phyloP scores from a whole-genome alignment of 495 filamentous ascomycete species.

The Lasiosphaeria hispida region DNA sequence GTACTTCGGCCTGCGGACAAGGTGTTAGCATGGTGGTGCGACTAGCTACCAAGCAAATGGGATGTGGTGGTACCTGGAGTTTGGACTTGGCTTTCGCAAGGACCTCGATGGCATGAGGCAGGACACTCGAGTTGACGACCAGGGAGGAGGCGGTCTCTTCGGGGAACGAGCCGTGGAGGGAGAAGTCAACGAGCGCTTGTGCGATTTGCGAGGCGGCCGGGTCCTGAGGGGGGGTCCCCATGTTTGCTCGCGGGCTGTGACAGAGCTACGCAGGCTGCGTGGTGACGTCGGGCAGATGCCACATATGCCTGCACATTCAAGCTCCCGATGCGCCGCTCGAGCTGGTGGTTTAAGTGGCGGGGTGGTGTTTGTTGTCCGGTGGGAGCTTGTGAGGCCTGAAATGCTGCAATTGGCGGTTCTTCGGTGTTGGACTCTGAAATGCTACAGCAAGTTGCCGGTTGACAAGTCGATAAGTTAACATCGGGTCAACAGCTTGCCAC shows the following conservation, averaged over 20 bases:
- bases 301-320: background rate
- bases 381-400: too few relatives aligned
- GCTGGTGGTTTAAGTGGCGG: too few relatives aligned
- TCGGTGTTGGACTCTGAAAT: too few relatives aligned
- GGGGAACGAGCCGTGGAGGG: conserved; percentile 69
- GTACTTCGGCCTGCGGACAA: conserved; percentile 61
- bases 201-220: conserved; percentile 44
- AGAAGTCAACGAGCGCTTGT: conserved; percentile 68
- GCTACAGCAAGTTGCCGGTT: too few relatives aligned
- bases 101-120: conserved; percentile 62
- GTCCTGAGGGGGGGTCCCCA: conserved; percentile 16
- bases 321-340: too few relatives aligned
- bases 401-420: too few relatives aligned
- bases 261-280: background rate
- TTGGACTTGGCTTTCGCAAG: conserved; percentile 64
- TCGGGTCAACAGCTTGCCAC: too few relatives aligned
- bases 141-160: conserved; percentile 69
- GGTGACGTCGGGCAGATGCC: conserved; percentile 8
- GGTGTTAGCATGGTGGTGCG: conserved; percentile 10
- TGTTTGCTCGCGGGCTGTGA: too few relatives aligned
- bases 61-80: conserved; percentile 56
- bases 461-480: too few relatives aligned
- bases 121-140: conserved; percentile 53
- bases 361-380: too few relatives aligned
- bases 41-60: background rate